A percentile compares a stretch with the other conserved stretches of the same genome.
These are phyloP conservation scores for Cardiospermum halicacabum DNA, from an alignment of 345 rosid species.

Conservation along the genomic window DNA sequence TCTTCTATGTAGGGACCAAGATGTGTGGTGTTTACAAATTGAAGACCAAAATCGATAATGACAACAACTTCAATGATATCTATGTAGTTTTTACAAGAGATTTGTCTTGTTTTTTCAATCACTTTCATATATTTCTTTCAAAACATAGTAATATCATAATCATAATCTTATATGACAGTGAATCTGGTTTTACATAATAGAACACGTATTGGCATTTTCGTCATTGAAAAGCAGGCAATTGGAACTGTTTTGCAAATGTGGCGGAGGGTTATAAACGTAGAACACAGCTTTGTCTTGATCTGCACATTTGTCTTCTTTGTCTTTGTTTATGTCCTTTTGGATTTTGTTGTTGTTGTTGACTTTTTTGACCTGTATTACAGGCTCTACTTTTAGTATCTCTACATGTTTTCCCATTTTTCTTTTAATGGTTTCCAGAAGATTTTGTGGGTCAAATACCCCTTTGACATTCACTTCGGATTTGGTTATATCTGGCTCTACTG, in stretches of 20 bases:
- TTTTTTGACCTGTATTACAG: slow-evolving; percentile 20
- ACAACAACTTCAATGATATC: neutral
- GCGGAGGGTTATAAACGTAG: slow-evolving; percentile 43
- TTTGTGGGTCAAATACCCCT: slow-evolving; percentile 46
- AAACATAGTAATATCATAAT: too few species aligned
- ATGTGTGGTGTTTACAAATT: neutral
- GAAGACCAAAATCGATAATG: neutral
- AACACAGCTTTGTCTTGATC: slow-evolving; percentile 9
- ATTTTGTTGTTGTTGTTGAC: slow-evolving; percentile 4
- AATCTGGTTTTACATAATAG: slow-evolving; percentile 40
- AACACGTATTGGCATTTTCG: slow-evolving; percentile 44
- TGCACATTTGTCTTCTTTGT: too few species aligned
- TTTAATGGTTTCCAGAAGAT: slow-evolving; percentile 31
- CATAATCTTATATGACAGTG: too few species aligned
- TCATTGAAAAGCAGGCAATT: slow-evolving; percentile 38
- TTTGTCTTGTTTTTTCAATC: too few species aligned
- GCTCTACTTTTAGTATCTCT: slow-evolving; percentile 33
- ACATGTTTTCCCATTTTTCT: slow-evolving; percentile 45
- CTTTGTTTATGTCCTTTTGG: neutral
- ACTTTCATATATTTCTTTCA: too few species aligned
- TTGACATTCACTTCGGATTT: slow-evolving; percentile 47
- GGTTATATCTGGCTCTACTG: slow-evolving; percentile 47
- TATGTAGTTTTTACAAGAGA: too few species aligned
- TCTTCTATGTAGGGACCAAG: neutral
- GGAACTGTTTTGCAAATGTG: slow-evolving; percentile 22